These are phyloP conservation scores for Cyberlindnera xylosilytica DNA, from an alignment of 805 yeast species.

Conservation along the genomic window DNA sequence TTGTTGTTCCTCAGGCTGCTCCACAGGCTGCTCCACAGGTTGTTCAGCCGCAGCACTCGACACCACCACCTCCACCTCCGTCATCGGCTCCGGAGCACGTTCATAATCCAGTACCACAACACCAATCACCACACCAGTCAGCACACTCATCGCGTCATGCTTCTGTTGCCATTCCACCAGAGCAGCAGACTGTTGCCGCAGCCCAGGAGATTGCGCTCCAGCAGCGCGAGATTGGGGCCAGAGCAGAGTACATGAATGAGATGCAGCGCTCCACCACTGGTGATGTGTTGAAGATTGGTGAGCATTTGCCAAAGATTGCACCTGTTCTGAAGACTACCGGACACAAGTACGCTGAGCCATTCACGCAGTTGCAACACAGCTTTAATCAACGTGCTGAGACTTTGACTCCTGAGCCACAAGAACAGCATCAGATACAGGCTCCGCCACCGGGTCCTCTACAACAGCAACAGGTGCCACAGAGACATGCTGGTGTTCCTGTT, in stretches of 20 bases:
- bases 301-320: constrained; percentile 25
- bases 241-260: constrained; percentile 20
- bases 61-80: background rate
- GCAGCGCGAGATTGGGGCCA: constrained; percentile 14
- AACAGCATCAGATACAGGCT: constrained; percentile 8
- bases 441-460: background rate
- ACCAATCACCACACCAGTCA: background rate
- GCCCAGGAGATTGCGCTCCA: constrained; percentile 18
- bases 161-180: constrained; percentile 13
- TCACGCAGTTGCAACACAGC: constrained; percentile 18
- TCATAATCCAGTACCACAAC: background rate
- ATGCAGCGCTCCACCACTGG: constrained; percentile 20
- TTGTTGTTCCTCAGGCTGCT: background rate
- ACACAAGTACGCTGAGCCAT: constrained; percentile 13
- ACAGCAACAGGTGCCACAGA: no score
- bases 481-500: background rate
- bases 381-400: constrained; percentile 21
- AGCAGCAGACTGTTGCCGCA: constrained; percentile 6
- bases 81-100: background rate
- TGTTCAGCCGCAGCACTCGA: background rate
- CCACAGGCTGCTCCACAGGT: background rate
- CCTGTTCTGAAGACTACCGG: constrained; percentile 18
- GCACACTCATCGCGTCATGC: constrained; percentile 6
- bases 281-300: constrained; percentile 26
- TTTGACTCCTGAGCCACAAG: constrained; percentile 13